Conservation (phyloP, 768 basidiomycete genomes). For the Podaxis carcinomalis region DNA sequence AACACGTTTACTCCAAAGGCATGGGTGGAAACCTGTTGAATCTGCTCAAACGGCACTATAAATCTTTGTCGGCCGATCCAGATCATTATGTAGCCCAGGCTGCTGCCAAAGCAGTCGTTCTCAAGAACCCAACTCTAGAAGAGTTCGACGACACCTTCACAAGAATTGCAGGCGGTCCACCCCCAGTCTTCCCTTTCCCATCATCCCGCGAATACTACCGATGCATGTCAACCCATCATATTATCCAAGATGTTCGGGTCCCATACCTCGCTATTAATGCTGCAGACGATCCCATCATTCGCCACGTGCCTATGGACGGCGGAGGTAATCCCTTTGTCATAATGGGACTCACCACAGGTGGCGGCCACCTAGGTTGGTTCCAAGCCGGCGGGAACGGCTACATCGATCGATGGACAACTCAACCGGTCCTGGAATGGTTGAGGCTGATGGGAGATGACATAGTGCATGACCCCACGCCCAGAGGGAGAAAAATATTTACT, state of each 20-base stretch:
- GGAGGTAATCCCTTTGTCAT: slow-evolving; percentile 50
- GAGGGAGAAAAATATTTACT: slow-evolving; percentile 29
- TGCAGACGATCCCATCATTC: slow-evolving; percentile 74
- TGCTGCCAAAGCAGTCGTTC: slow-evolving; percentile 36
- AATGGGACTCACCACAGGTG: slow-evolving; percentile 57
- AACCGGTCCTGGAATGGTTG: slow-evolving; percentile 72
- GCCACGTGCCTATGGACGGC: slow-evolving; percentile 53
- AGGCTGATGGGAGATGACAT: slow-evolving; percentile 52
- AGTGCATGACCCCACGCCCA: slow-evolving; percentile 27
- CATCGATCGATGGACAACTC: slow-evolving; percentile 60
- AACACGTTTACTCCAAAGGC: slow-evolving; percentile 67
- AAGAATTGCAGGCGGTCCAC: slow-evolving; percentile 63
- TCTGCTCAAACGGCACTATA: slow-evolving; percentile 48
- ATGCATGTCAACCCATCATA: slow-evolving; percentile 56
- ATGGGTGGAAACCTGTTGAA: slow-evolving; percentile 73
- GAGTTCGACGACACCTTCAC: slow-evolving; percentile 64
- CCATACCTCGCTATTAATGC: slow-evolving; percentile 77
- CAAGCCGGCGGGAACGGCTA: slow-evolving; percentile 37
- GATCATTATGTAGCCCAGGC: slow-evolving; percentile 48
- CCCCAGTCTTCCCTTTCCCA: slow-evolving; percentile 47
- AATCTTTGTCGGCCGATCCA: slow-evolving; percentile 44
- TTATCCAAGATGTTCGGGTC: slow-evolving; percentile 55
- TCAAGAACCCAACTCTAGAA: slow-evolving; percentile 50
- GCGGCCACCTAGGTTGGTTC: slow-evolving; percentile 87
- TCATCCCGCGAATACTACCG: slow-evolving; percentile 44